A percentile compares a stretch with the other conserved stretches of the same genome.
These are phyloP conservation scores for Fragilaria radians DNA, from an alignment of 108 stramenopile species.

Conservation along the genomic window DNA sequence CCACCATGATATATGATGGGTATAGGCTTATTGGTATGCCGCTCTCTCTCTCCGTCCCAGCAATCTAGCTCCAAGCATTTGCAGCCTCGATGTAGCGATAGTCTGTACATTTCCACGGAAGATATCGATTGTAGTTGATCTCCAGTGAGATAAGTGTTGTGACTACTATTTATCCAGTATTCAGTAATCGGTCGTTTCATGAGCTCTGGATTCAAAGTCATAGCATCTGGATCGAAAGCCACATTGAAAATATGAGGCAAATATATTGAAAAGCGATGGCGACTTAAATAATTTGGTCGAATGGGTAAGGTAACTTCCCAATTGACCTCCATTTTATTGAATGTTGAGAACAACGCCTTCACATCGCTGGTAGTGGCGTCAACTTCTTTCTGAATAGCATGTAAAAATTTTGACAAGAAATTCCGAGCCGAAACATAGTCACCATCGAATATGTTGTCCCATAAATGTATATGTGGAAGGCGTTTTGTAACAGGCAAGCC, in stretches of 20 bases:
- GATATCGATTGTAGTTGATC: conserved; percentile 83
- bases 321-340: conserved; percentile 42
- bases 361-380: conserved; percentile 45
- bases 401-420: conserved; percentile 46
- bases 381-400: conserved; percentile 37
- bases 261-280: conserved; percentile 49
- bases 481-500: background rate
- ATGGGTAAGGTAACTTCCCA: conserved; percentile 19
- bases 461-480: conserved; percentile 6
- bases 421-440: conserved; percentile 35
- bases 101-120: conserved; percentile 67
- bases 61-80: conserved; percentile 96
- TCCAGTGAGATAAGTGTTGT: conserved; percentile 96
- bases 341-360: conserved; percentile 24
- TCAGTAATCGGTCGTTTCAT: conserved; percentile 71
- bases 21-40: conserved; percentile 1
- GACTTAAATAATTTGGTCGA: conserved; percentile 19
- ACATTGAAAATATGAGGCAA: conserved; percentile 43
- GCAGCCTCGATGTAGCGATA: conserved; percentile 82
- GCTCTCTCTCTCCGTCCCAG: conserved; percentile 72
- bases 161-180: conserved; percentile 91
- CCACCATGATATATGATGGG: conserved; percentile 92
- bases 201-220: conserved; percentile 16
- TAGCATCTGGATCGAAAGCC: conserved; percentile 49
- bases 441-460: conserved; percentile 36